Base-by-base conservation (phyloP, 345 rosid genomes). In the Moringa oleifera region DNA sequence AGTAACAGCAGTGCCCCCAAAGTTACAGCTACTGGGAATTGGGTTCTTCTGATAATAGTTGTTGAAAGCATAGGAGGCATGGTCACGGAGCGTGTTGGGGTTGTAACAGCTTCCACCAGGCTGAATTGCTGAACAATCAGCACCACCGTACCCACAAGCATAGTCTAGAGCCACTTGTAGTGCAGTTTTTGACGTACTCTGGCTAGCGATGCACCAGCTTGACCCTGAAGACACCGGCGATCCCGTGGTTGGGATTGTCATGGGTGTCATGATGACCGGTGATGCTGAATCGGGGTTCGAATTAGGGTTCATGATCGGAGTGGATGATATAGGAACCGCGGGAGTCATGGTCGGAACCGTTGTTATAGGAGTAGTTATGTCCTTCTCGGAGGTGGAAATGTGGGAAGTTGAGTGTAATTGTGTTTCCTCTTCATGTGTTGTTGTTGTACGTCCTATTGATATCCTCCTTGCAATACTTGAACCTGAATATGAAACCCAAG, bases 161-260 rank as follows among this genome's bases (percentile, higher is more conserved):
- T 85, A 90, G 62, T 93, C 97, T 61, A 93, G 61, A 12, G 86
- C 97, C 16, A 83, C 83, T 73, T 88, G 98, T n/a, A 93, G 67
- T 23, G 83, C 76, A 0, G 73, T 64, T 28, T 77, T 75, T 0
- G 91, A 83, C 12, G 93, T 87, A 64, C 87, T 77, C 59, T 74
- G 87, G 80, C 80, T 84, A 19, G 97, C 96, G 0, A 90, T 80
- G 55, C 97, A 93, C 98, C 98, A 93, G 66, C 90, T 87, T 10
- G 68, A 75, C 17, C 79, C 82, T 7, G 71, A 31, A 8, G 85
- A 68, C 1, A 37, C 75, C 0, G 84, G 67, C 0, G 77, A 36
- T 6, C 63, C 53, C 7, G 73, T 52, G 1, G 71, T 1, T 0
- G 85, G 73, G 20, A 68, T 65, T 1, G 63, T 45, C 28, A 46